Evolutionary conservation across 1,284 basidiomycete species (phyloP), one percentile per base, ranked within the genome.

Genomic region (Puccinia hordei): DNA sequence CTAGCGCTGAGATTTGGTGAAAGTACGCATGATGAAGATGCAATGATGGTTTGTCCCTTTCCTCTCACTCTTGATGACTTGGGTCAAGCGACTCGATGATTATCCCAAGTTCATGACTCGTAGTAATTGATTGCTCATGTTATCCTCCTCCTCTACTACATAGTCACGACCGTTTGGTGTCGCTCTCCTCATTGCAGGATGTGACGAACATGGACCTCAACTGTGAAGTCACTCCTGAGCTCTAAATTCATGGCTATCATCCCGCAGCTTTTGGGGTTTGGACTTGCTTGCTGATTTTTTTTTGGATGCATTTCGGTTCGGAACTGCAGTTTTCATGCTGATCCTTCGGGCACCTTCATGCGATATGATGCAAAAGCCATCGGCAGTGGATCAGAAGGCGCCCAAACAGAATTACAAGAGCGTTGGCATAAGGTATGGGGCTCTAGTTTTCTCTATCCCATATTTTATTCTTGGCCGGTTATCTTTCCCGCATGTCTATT

Each of bases 351-450:
- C 22, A 99, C 96, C 9, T 98, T 94, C 85, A 93, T 96, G 84
- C 91, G 93, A 82, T 98, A 98, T 85, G 93, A 98, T 83, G 97
- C 97, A 68, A 99, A 99, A 87, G 97, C 97, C 10, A 99, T 99
- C 84, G 97, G 97, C 19, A 95, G 93, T 59, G 97, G 97, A 72
- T 97, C 94, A 69, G 97, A 99, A 86, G 97, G 95, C 46, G 97
- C 97, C 59, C 97, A 99, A 87, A 92, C 92, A 84, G 94, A 97
- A 86, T 88, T 99, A 81, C 96, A 99, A 86, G 95, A 98, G 87
- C 95, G 95, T 87, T 99, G 93, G 91, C 92, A 95, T 87, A 95
- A 92, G 89, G 95, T 95, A 82, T 68, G 89, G 81, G 35, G 41
- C 53, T 46, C 49, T 0, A 46, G 55, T 49, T 57, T 72, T 30